Percentiles rank a stretch among this genome's conserved stretches.
These are phyloP conservation scores for Penicillium sp. DNA, from an alignment of 2,329 filamentous ascomycete genomes.

Conservation along the genomic window DNA sequence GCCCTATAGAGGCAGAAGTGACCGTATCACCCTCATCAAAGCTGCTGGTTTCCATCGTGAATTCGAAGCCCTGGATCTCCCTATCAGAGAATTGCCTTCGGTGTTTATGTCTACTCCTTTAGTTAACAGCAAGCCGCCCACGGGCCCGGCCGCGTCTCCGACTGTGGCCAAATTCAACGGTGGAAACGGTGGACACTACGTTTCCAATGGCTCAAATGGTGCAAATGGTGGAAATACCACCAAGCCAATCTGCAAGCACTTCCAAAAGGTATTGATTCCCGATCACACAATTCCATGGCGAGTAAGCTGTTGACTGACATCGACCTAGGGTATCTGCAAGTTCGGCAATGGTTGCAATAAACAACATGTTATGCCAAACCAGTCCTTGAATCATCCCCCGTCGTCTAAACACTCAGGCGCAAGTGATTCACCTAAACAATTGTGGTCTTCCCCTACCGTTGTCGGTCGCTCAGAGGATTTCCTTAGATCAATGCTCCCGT, in stretches of 20 bases:
- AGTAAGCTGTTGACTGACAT: constrained; percentile 1
- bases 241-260: constrained; percentile 32
- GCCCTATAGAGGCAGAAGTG: constrained; percentile 49
- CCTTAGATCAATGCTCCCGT: constrained; percentile 21
- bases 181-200: constrained; percentile 1
- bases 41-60: constrained; percentile 53
- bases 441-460: constrained; percentile 12
- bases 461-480: constrained; percentile 21
- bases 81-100: constrained; percentile 50
- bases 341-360: constrained; percentile 33
- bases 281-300: too few species aligned
- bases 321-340: constrained; percentile 31
- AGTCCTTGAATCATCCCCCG: constrained; percentile 17
- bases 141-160: not conserved
- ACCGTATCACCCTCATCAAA: constrained; percentile 56
- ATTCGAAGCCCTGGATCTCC: constrained; percentile 52
- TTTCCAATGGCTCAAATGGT: constrained; percentile 1
- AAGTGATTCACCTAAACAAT: constrained; percentile 15
- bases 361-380: constrained; percentile 28
- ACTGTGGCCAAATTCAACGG: constrained; percentile 7
- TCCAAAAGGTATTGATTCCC: constrained; percentile 27
- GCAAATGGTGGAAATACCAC: constrained; percentile 5
- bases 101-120: constrained; percentile 51
- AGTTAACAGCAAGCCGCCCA: constrained; percentile 13
- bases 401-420: constrained; percentile 17